Conservation (phyloP, 495 filamentous ascomycete genomes). For the Lophium mytilinum region DNA sequence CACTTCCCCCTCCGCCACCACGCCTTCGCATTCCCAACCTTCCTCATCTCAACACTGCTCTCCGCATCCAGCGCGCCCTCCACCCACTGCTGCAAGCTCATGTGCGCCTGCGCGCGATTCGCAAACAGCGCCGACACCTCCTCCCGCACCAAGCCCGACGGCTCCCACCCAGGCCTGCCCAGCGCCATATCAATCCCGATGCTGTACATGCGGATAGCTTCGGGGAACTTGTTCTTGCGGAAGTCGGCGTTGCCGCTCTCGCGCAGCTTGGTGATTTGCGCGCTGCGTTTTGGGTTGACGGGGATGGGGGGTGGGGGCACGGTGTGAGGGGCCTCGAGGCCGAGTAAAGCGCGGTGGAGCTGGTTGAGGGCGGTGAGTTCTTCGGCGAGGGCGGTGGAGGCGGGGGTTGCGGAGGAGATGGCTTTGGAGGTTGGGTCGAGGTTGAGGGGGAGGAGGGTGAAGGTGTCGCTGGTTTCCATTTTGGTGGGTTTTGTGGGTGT, state of each 20-base stretch:
- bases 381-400: slow-evolving; percentile 24
- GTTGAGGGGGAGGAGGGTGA: slow-evolving; percentile 70
- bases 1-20: slow-evolving; percentile 83
- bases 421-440: slow-evolving; percentile 73
- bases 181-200: slow-evolving; percentile 83
- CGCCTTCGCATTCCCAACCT: slow-evolving; percentile 79
- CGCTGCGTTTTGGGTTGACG: slow-evolving; percentile 36
- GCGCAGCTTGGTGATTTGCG: slow-evolving; percentile 82
- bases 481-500: too few species aligned
- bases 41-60: slow-evolving; percentile 81
- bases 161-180: slow-evolving; percentile 78
- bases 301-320: slow-evolving; percentile 24
- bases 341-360: slow-evolving; percentile 32
- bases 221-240: slow-evolving; percentile 62
- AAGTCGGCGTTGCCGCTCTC: slow-evolving; percentile 76
- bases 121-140: slow-evolving; percentile 71
- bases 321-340: slow-evolving; percentile 27
- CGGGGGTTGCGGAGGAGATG: slow-evolving; percentile 27
- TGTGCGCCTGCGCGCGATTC: slow-evolving; percentile 86
- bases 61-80: slow-evolving; percentile 80
- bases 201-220: slow-evolving; percentile 73
- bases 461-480: slow-evolving; percentile 48
- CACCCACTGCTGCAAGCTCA: slow-evolving; percentile 68
- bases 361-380: slow-evolving; percentile 33
- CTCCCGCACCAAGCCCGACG: slow-evolving; percentile 67